These are phyloP conservation scores for Barnettozyma californica DNA, from an alignment of 805 yeast genomes.

Conservation along the genomic window DNA sequence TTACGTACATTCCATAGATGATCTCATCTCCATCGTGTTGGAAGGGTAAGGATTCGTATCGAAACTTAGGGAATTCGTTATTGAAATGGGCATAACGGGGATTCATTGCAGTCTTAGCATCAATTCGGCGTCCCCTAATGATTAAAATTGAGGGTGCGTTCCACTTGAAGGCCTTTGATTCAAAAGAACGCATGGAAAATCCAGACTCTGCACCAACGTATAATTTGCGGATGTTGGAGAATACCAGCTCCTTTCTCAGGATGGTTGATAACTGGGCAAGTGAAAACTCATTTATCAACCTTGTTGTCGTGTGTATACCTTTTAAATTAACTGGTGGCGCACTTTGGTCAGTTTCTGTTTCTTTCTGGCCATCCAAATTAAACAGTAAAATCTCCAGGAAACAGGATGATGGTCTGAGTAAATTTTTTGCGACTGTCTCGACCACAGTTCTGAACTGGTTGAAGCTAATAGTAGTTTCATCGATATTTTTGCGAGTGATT, in stretches of 20 bases:
- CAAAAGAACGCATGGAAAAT: constrained; percentile 83
- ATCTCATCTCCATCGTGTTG: constrained; percentile 36
- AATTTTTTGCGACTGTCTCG: constrained; percentile 33
- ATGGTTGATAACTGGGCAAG: constrained; percentile 38
- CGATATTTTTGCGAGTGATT: constrained; percentile 25
- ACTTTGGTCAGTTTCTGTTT: neutral
- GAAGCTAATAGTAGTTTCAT: constrained; percentile 22
- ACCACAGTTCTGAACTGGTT: constrained; percentile 31
- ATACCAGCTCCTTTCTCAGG: constrained; percentile 36
- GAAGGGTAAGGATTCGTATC: constrained; percentile 18
- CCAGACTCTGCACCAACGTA: constrained; percentile 76
- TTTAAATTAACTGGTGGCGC: neutral
- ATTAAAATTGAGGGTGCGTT: constrained; percentile 75
- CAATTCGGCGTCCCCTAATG: constrained; percentile 49
- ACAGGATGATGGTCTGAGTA: constrained; percentile 40
- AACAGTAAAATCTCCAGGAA: constrained; percentile 40
- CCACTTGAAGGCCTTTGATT: constrained; percentile 83
- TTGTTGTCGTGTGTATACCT: constrained; percentile 24
- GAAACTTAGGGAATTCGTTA: constrained; percentile 41
- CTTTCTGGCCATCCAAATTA: constrained; percentile 10
- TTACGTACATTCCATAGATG: constrained; percentile 59
- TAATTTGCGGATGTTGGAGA: constrained; percentile 49
- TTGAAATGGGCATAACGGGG: constrained; percentile 48
- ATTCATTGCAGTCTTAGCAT: constrained; percentile 24
- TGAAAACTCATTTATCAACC: constrained; percentile 35